Conservation (phyloP, 2,329 filamentous ascomycete genomes). For the Plenodomus lindquistii region DNA sequence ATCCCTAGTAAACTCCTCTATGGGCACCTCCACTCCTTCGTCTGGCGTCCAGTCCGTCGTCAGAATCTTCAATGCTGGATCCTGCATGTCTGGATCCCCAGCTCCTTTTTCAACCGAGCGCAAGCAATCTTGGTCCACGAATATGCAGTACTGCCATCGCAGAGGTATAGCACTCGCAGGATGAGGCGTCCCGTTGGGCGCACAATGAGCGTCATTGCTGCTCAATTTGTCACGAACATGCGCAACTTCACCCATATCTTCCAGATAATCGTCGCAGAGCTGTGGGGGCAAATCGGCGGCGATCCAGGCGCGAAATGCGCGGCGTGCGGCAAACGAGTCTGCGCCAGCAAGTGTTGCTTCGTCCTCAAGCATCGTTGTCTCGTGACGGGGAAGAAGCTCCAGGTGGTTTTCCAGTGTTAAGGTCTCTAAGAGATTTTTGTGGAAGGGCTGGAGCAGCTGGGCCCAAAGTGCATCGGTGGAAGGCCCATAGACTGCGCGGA, state of each 20-base stretch:
- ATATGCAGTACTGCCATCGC: slow-evolving; percentile 17
- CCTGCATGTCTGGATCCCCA: slow-evolving; percentile 1
- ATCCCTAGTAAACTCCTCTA: slow-evolving; percentile 5
- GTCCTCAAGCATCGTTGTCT: slow-evolving; percentile 19
- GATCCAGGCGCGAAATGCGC: slow-evolving; percentile 18
- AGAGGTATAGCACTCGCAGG: slow-evolving; percentile 9
- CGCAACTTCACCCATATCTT: slow-evolving; percentile 5
- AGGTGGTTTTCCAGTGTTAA: slow-evolving; percentile 2
- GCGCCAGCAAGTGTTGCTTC: slow-evolving; percentile 15
- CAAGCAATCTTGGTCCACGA: slow-evolving; percentile 17
- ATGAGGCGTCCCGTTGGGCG: slow-evolving; percentile 4
- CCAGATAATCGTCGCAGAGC: slow-evolving; percentile 6
- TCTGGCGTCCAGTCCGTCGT: slow-evolving; percentile 2
- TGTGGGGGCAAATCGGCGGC: slow-evolving; percentile 17
- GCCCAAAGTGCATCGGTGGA: slow-evolving; percentile 12
- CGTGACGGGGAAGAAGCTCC: slow-evolving; percentile 9
- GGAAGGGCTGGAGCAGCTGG: slow-evolving; percentile 9
- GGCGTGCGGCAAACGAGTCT: slow-evolving; percentile 17
- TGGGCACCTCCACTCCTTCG: slow-evolving; percentile 3
- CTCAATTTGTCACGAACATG: slow-evolving; percentile 7
- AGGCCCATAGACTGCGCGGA: slow-evolving; percentile 15
- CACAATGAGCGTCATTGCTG: slow-evolving; percentile 8
- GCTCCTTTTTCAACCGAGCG: slow-evolving; percentile 6
- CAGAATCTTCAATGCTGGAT: slow-evolving; percentile 2
- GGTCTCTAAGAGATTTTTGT: background rate